Evolutionary conservation across 768 basidiomycete species (phyloP).

Genomic region (Auriscalpium orientale): DNA sequence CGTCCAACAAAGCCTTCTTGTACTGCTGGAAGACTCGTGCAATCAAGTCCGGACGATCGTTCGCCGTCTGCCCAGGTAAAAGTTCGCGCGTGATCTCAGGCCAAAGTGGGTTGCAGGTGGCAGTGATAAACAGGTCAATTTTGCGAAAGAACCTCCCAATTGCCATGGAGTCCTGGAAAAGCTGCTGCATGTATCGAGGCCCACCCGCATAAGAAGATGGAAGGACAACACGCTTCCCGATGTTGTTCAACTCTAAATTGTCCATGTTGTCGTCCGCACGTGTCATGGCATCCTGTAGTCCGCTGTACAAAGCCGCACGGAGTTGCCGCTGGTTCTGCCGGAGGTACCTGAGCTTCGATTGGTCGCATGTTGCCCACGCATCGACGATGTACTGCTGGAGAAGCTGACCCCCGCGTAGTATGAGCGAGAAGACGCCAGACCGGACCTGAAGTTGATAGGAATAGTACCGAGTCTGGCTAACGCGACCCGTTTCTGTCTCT

Average conservation of each 20-base stretch:
- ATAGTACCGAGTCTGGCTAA: conserved; percentile 24
- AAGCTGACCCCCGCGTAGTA: conserved; percentile 31
- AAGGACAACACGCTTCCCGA: conserved; percentile 30
- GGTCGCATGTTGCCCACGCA: conserved; percentile 37
- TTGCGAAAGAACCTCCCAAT: conserved; percentile 29
- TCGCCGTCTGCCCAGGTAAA: conserved; percentile 28
- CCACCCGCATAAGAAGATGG: conserved; percentile 36
- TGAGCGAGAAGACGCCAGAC: conserved; percentile 13
- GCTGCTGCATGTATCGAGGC: conserved; percentile 34
- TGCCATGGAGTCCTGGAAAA: conserved; percentile 40
- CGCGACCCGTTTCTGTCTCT: background rate
- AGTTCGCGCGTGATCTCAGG: conserved; percentile 30
- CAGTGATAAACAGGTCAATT: conserved; percentile 32
- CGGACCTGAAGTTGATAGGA: conserved; percentile 28
- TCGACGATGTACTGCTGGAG: conserved; percentile 41
- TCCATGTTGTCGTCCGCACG: conserved; percentile 18
- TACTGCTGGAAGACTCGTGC: conserved; percentile 39
- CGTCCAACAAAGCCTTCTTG: conserved; percentile 23
- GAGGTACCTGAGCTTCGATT: conserved; percentile 29
- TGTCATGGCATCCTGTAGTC: conserved; percentile 25
- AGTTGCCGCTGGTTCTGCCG: conserved; percentile 27
- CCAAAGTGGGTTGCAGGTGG: background rate
- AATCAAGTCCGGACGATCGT: conserved; percentile 43
- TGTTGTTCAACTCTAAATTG: conserved; percentile 17
- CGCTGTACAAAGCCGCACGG: conserved; percentile 28